Evolutionary conservation across 1,284 basidiomycete species (phyloP).

Genomic region (Tilletia horrida): DNA sequence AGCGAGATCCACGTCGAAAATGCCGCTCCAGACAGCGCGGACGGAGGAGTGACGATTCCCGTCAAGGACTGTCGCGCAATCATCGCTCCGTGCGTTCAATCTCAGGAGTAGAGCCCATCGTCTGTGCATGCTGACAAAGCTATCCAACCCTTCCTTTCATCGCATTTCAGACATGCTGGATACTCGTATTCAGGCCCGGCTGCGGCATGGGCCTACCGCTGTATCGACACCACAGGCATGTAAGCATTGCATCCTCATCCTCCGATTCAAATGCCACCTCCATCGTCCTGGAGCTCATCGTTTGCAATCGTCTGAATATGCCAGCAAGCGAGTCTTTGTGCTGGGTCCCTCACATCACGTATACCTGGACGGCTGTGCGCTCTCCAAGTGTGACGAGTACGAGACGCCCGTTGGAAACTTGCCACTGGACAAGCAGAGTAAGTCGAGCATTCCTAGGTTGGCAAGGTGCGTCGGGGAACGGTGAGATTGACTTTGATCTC

Average conservation of each 20-base stretch:
- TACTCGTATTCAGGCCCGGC: constrained; percentile 89
- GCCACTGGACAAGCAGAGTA: constrained; percentile 73
- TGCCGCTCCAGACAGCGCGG: not conserved
- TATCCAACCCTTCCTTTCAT: not conserved
- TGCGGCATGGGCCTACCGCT: constrained; percentile 92
- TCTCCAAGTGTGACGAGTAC: constrained; percentile 73
- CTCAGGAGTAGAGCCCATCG: not conserved
- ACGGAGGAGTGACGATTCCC: constrained; percentile 62
- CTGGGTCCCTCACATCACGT: constrained; percentile 94
- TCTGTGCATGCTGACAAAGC: not conserved
- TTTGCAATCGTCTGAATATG: constrained; percentile 10
- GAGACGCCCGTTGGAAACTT: constrained; percentile 82
- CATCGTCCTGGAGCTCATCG: not conserved
- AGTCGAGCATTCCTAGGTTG: too few relatives aligned
- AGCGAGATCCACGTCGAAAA: constrained; percentile 18
- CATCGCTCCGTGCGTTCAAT: constrained; percentile 77
- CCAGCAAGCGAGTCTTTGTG: constrained; percentile 83
- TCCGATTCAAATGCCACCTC: too few relatives aligned
- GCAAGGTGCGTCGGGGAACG: too few relatives aligned
- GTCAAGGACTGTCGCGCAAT: constrained; percentile 78
- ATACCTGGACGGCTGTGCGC: constrained; percentile 79
- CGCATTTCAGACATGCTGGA: constrained; percentile 75
- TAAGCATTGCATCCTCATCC: too few relatives aligned
- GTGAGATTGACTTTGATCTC: too few relatives aligned
- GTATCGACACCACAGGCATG: constrained; percentile 77